These are phyloP conservation scores for Backusella tuberculispora DNA, from an alignment of 192 early-diverging fungal species.

Conservation along the genomic window DNA sequence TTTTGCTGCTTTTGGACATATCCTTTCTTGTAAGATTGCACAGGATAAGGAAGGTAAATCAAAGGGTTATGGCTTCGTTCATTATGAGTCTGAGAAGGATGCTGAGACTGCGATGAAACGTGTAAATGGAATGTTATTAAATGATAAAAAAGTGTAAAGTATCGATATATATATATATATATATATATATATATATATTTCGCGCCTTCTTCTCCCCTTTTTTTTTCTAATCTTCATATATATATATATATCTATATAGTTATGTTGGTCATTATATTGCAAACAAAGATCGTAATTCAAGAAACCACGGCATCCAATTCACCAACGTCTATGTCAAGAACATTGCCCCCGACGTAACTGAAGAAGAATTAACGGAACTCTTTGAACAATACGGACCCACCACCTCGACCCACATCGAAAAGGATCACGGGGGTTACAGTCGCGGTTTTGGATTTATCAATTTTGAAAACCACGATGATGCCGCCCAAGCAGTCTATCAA, in stretches of 20 bases:
- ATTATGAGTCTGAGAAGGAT: conserved; percentile 94
- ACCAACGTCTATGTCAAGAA: conserved; percentile 99
- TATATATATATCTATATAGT: conserved; percentile 32
- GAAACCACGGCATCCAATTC: conserved; percentile 92
- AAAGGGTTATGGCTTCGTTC: conserved; percentile 98
- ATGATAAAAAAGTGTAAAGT: conserved; percentile 92
- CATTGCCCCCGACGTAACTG: conserved; percentile 76
- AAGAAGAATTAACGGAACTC: conserved; percentile 78
- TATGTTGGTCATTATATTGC: conserved; percentile 93
- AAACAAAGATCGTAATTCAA: conserved; percentile 89
- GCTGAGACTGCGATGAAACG: conserved; percentile 95
- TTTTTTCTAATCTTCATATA: conserved; percentile 10
- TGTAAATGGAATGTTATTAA: conserved; percentile 99
- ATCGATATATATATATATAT: not conserved
- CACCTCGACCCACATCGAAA: conserved; percentile 78
- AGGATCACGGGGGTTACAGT: conserved; percentile 83
- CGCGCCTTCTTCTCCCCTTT: conserved; percentile 6
- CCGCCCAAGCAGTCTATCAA: conserved; percentile 84
- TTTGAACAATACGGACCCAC: conserved; percentile 83
- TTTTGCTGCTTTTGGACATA: conserved; percentile 96
- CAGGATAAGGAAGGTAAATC: conserved; percentile 76
- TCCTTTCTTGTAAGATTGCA: conserved; percentile 97
- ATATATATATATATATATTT: conserved; percentile 5
- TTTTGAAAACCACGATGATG: conserved; percentile 90
- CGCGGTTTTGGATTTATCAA: conserved; percentile 98